These are phyloP conservation scores for Phanerochaete carnosa DNA, from an alignment of 768 basidiomycete genomes.

Conservation along the genomic window DNA sequence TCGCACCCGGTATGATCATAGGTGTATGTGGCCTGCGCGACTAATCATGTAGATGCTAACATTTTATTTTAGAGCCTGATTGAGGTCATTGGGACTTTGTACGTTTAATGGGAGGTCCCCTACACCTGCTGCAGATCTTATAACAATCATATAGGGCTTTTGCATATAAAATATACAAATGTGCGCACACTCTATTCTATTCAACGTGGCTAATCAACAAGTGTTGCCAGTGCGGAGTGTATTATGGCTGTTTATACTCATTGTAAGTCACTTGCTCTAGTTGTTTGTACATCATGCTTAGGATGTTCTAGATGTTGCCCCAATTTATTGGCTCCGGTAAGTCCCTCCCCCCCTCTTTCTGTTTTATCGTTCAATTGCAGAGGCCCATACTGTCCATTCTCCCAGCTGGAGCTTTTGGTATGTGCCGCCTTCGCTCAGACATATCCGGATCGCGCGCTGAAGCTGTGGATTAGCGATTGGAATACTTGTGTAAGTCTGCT, in stretches of 20 bases:
- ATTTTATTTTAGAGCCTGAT: background rate
- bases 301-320: background rate
- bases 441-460: no score
- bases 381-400: background rate
- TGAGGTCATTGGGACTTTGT: background rate
- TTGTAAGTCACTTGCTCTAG: background rate
- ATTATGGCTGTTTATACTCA: background rate
- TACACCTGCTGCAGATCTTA: background rate
- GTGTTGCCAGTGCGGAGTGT: background rate
- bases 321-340: background rate
- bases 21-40: background rate
- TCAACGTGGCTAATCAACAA: background rate
- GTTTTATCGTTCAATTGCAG: background rate
- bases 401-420: background rate
- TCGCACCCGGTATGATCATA: background rate
- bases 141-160: background rate
- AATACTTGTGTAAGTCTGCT: no score
- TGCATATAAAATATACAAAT: background rate
- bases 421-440: background rate
- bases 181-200: background rate
- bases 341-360: no score
- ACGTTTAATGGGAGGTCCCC: background rate
- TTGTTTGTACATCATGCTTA: background rate
- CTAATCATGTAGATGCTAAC: background rate
- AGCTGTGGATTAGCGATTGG: no score